Percentiles rank a stretch among this genome's conserved stretches.
Conservation (phyloP, 2,329 filamentous ascomycete genomes). For the Emmonsia crescens region DNA sequence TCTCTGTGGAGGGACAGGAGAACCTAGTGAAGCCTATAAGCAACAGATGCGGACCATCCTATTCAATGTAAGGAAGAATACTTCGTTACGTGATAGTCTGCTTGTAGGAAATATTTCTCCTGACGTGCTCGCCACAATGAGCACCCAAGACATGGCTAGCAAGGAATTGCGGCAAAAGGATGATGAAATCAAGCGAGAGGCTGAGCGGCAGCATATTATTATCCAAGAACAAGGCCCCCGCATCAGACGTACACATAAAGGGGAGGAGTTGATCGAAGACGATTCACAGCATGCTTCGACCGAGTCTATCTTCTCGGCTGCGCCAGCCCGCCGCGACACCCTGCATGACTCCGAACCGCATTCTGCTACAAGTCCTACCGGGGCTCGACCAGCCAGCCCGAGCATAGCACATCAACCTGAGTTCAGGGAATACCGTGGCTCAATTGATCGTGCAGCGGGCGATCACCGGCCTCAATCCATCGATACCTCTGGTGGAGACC, state of each 20-base stretch:
- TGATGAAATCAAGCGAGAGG: constrained; percentile 44
- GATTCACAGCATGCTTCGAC: constrained; percentile 44
- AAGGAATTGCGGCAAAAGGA: constrained; percentile 66
- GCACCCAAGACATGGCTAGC: constrained; percentile 78
- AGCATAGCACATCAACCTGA: constrained; percentile 16
- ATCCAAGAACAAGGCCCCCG: constrained; percentile 66
- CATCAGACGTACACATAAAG: constrained; percentile 85
- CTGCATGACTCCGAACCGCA: constrained; percentile 11
- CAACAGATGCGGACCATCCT: constrained; percentile 62
- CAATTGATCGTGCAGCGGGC: constrained; percentile 9
- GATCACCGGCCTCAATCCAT: constrained; percentile 19
- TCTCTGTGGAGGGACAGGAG: constrained; percentile 40
- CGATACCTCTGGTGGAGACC: constrained; percentile 34
- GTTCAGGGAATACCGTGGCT: constrained; percentile 12
- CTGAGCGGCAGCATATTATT: constrained; percentile 60
- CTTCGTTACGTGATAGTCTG: constrained; percentile 63
- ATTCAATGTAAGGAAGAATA: constrained; percentile 84
- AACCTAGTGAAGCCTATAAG: constrained; percentile 46
- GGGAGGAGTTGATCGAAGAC: constrained; percentile 77
- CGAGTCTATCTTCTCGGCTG: constrained; percentile 39
- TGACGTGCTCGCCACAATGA: constrained; percentile 75
- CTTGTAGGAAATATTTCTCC: constrained; percentile 63
- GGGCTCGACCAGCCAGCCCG: constrained; percentile 21
- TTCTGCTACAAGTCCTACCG: constrained; percentile 15
- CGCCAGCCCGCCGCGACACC: constrained; percentile 36